Conservation (phyloP, 495 filamentous ascomycete species). For the Daldinia decipiens region DNA sequence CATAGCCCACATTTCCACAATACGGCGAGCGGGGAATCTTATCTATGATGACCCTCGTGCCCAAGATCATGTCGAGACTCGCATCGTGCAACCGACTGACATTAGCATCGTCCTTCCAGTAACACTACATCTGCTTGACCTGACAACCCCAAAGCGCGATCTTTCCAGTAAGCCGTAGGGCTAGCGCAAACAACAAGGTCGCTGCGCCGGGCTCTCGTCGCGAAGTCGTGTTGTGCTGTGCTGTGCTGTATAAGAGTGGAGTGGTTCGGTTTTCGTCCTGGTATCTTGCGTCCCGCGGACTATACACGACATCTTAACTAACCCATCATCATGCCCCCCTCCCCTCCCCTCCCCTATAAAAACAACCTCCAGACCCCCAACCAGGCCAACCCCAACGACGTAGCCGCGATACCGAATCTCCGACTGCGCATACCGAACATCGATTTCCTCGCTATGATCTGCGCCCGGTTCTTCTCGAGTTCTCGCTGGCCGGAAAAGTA, state of each 20-base stretch:
- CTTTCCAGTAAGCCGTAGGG: neutral
- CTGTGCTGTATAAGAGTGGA: constrained; percentile 23
- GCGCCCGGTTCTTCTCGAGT: constrained; percentile 72
- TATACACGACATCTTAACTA: neutral
- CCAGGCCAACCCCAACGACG: constrained; percentile 74
- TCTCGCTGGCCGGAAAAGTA: constrained; percentile 83
- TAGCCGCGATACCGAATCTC: constrained; percentile 73
- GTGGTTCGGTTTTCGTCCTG: constrained; percentile 5
- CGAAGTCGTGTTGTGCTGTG: neutral
- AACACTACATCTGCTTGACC: neutral
- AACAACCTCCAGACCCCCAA: constrained; percentile 67
- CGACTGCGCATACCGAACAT: constrained; percentile 82
- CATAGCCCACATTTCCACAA: neutral
- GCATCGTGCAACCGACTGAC: neutral
- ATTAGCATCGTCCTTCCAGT: neutral
- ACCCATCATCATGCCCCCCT: neutral
- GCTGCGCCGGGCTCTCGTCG: neutral
- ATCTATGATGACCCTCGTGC: neutral
- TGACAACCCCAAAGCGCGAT: no score
- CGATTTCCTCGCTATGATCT: constrained; percentile 74
- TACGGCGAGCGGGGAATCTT: neutral
- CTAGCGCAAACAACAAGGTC: neutral
- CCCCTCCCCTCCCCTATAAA: constrained; percentile 12
- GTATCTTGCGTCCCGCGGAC: neutral
- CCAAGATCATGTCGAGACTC: neutral